These are phyloP conservation scores for Puccinia triticina DNA, from an alignment of 1,284 basidiomycete species.

Conservation along the genomic window DNA sequence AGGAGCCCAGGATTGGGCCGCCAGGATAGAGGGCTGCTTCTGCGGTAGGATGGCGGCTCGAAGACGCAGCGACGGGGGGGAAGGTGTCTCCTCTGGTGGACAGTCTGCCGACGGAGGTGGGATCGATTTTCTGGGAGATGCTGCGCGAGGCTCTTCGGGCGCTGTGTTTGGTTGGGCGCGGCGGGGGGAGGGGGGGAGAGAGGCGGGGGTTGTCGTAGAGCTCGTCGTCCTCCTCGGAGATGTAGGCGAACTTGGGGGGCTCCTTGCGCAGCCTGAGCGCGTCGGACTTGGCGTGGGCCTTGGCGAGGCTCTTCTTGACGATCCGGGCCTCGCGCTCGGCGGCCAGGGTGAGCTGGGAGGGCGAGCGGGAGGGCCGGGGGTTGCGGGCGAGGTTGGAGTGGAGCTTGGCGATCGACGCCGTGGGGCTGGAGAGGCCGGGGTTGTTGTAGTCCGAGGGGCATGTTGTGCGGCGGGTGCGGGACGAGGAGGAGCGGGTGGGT, in stretches of 20 bases:
- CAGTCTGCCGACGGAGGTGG: background rate
- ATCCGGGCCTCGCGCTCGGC: slow-evolving; percentile 46
- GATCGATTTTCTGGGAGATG: background rate
- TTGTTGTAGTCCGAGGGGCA: background rate
- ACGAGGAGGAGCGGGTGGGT: slow-evolving; percentile 27
- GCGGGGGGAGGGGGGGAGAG: background rate
- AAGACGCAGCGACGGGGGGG: background rate
- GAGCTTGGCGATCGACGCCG: slow-evolving; percentile 32
- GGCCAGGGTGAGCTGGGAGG: slow-evolving; percentile 43
- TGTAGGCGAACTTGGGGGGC: background rate
- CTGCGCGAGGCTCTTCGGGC: background rate
- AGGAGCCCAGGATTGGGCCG: background rate
- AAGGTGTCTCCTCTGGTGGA: background rate
- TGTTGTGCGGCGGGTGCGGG: slow-evolving; percentile 23
- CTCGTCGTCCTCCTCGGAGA: slow-evolving; percentile 30
- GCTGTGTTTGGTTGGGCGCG: slow-evolving; percentile 5
- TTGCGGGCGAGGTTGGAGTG: slow-evolving; percentile 14
- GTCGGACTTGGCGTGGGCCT: slow-evolving; percentile 24
- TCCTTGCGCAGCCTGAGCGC: slow-evolving; percentile 12
- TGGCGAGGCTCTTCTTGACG: slow-evolving; percentile 40
- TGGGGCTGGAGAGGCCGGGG: slow-evolving; percentile 40
- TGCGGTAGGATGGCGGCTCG: background rate
- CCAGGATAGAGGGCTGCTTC: too few relatives aligned
- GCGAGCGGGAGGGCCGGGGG: slow-evolving; percentile 5
- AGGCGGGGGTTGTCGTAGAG: background rate